phyloP scores from a whole-genome alignment of 345 rosid species.

The Eucalyptus melliodora region DNA sequence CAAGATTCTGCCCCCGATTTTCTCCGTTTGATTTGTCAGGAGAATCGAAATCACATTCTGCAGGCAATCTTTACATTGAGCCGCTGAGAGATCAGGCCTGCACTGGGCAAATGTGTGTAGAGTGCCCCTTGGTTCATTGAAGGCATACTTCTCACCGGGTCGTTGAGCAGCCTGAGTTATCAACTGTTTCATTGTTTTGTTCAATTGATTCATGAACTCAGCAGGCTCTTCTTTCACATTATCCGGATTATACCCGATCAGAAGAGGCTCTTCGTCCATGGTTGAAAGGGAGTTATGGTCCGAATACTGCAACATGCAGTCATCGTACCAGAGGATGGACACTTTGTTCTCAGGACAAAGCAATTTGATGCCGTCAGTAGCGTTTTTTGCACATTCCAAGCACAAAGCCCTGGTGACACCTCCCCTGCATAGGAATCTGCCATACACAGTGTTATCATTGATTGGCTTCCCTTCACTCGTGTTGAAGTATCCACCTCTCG shows the following conservation, averaged over 20 bases:
- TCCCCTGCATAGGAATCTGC: background rate
- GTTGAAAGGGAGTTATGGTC: constrained; percentile 2
- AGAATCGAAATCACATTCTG: background rate
- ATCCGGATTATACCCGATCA: background rate
- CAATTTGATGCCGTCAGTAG: background rate
- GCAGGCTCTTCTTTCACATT: background rate
- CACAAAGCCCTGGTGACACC: background rate
- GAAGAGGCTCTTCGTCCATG: background rate
- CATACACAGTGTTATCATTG: background rate
- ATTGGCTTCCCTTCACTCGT: background rate
- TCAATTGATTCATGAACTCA: background rate
- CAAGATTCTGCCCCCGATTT: background rate
- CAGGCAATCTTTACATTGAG: constrained; percentile 1
- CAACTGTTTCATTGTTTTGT: background rate
- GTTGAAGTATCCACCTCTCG: background rate
- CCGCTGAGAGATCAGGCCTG: background rate
- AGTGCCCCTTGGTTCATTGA: accelerated
- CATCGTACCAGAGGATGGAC: constrained; percentile 24
- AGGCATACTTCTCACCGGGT: background rate
- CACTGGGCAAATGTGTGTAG: constrained; percentile 9
- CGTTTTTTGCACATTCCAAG: background rate
- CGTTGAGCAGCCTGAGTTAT: background rate
- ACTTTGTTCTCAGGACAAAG: background rate
- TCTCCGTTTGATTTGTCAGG: background rate
- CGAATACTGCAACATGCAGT: constrained; percentile 30